phyloP scores from a whole-genome alignment of 495 filamentous ascomycete species.

The Thozetella sp. region DNA sequence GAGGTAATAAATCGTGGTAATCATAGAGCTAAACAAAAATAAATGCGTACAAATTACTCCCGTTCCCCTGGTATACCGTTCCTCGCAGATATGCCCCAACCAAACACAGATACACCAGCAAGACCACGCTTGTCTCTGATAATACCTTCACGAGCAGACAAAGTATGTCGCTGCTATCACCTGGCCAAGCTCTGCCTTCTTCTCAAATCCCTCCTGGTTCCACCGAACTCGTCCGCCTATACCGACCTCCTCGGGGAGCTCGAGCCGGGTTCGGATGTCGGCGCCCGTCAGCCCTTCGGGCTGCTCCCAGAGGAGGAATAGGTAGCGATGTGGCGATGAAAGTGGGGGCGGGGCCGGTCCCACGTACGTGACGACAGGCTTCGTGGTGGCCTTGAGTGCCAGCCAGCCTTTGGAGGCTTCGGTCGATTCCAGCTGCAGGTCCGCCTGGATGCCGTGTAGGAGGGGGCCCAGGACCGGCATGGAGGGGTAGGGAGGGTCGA shows the following conservation, averaged over 20 bases:
- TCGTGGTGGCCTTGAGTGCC: background rate
- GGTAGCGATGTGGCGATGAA: constrained; percentile 56
- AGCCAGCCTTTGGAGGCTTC: constrained; percentile 17
- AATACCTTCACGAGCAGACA: constrained; percentile 11
- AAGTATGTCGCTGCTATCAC: constrained; percentile 59
- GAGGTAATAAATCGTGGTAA: too few species aligned
- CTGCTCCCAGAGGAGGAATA: constrained; percentile 60
- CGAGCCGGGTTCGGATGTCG: constrained; percentile 39
- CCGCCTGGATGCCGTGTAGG: constrained; percentile 46
- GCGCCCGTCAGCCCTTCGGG: constrained; percentile 46
- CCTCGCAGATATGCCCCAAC: background rate
- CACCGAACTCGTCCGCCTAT: constrained; percentile 47
- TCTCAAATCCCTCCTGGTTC: constrained; percentile 51
- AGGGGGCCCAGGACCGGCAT: constrained; percentile 51
- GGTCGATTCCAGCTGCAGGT: constrained; percentile 17
- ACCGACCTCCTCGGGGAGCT: constrained; percentile 33
- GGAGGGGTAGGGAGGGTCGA: constrained; percentile 55
- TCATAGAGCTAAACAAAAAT: background rate
- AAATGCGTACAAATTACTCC: background rate
- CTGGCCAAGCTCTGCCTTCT: constrained; percentile 44
- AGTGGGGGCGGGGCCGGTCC: constrained; percentile 51
- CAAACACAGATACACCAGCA: background rate
- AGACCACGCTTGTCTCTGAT: background rate
- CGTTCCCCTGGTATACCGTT: background rate
- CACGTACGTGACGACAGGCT: constrained; percentile 38